Evolutionary conservation across 371 early-diverging fungal species (phyloP), one percentile per base, ranked within the genome.

Genomic region (Rhizomucor pusillus): DNA sequence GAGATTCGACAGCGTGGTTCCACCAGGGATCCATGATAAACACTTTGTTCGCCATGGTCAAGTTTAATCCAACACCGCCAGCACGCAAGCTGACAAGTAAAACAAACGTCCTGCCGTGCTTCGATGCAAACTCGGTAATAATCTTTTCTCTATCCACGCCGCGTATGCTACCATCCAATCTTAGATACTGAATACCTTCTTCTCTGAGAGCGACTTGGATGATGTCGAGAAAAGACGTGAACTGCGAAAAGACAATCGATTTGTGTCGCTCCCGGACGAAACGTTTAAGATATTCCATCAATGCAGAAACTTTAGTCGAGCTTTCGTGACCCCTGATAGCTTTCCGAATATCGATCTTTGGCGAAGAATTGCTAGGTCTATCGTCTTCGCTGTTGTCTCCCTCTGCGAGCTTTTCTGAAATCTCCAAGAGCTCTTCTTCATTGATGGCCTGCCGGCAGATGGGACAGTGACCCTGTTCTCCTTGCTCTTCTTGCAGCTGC

Each of bases 41-140:
- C 1, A 92, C 91, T 2, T 88, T 81, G 47, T 65, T 85, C 0
- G 95, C 95, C 20, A 77, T 73, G 0, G 92, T 92, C 57, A 97
- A 59, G 60, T 95, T 95, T 33, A 97, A 67, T 0, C 95, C 97
- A 10, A 97, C 90, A 22, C 94, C 95, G 63, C 87, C 87, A 18
- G 94, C 91, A 57, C 89, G 87, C 35, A 95, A 73, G 59, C 92
- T 91, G 50, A 94, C 83, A 22, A 97, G 68, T 19, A 97, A 66
- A 3, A 94, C 85, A 3, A 59, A 65, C 0, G 75, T 64, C 25
- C 84, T 79, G 7, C 47, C 49, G 1, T 62, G 52, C 19, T 60
- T 40, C 5, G 46, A 50, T 14, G 78, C 70, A 62, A 94, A 92
- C 12, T 60, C 39, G 12, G 73, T 43, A 10, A 91, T 51, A 0